A percentile compares a stretch with the other conserved stretches of the same genome.
phyloP scores from a whole-genome alignment of 352 stramenopile species.

The Globisporangium yorkense region DNA sequence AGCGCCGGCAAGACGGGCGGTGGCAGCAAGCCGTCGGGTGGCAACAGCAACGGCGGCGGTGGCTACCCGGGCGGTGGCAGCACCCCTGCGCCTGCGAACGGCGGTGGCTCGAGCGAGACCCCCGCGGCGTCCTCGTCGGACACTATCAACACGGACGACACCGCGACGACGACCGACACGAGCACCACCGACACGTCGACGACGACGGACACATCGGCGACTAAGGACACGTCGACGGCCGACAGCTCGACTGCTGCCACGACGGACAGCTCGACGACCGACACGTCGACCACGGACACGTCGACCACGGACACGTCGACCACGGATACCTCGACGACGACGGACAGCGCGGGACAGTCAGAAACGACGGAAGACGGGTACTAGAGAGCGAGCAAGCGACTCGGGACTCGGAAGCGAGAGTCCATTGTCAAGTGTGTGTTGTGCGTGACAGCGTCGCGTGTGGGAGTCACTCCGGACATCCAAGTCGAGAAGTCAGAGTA shows the following conservation, averaged over 20 bases:
- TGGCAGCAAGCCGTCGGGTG: neutral
- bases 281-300: neutral
- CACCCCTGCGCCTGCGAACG: no score
- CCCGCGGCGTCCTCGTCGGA: no score
- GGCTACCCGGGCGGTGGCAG: no score
- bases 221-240: neutral
- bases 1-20: neutral
- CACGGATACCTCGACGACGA: neutral
- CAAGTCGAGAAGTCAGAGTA: no score
- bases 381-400: neutral
- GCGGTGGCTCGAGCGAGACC: no score
- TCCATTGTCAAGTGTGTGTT: neutral
- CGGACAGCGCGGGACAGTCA: neutral
- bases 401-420: neutral
- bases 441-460: no score
- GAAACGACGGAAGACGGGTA: neutral
- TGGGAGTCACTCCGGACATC: no score
- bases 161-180: neutral
- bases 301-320: no score
- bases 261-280: neutral
- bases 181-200: neutral
- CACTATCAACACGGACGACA: neutral
- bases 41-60: neutral
- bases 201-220: neutral
- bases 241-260: neutral